Evolutionary conservation across 495 filamentous ascomycete species (phyloP).

Genomic region (Penicillium daleae): DNA sequence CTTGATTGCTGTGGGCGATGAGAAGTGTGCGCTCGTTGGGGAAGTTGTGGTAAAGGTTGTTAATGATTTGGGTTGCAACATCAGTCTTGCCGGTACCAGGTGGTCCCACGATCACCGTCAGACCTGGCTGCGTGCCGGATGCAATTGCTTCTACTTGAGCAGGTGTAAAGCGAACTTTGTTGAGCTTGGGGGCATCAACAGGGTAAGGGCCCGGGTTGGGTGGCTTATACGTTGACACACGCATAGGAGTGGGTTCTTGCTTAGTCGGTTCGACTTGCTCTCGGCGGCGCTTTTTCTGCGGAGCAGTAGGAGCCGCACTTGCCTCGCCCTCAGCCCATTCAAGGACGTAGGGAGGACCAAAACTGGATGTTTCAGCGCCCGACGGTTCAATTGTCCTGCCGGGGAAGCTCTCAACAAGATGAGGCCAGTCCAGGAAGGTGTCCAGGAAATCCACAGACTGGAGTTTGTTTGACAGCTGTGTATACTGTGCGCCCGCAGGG

Average conservation of each 20-base stretch:
- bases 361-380: constrained; percentile 69
- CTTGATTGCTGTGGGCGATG: constrained; percentile 97
- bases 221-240: constrained; percentile 89
- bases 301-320: constrained; percentile 49
- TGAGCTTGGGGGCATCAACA: constrained; percentile 81
- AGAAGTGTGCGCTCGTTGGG: constrained; percentile 89
- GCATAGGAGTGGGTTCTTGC: constrained; percentile 63
- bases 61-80: constrained; percentile 97
- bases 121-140: constrained; percentile 91
- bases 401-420: constrained; percentile 85
- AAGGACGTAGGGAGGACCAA: constrained; percentile 85
- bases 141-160: constrained; percentile 89
- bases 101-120: constrained; percentile 93
- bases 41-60: constrained; percentile 98
- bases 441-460: constrained; percentile 85
- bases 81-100: constrained; percentile 98
- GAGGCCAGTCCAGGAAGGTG: constrained; percentile 94
- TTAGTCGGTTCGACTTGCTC: constrained; percentile 69
- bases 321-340: constrained; percentile 58
- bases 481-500: constrained; percentile 84
- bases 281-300: constrained; percentile 80
- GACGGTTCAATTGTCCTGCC: constrained; percentile 80
- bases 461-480: constrained; percentile 76
- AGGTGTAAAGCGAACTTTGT: constrained; percentile 85
- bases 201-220: constrained; percentile 92